phyloP scores from a whole-genome alignment of 2,329 filamentous ascomycete species.

The Epichloe coenophiala region DNA sequence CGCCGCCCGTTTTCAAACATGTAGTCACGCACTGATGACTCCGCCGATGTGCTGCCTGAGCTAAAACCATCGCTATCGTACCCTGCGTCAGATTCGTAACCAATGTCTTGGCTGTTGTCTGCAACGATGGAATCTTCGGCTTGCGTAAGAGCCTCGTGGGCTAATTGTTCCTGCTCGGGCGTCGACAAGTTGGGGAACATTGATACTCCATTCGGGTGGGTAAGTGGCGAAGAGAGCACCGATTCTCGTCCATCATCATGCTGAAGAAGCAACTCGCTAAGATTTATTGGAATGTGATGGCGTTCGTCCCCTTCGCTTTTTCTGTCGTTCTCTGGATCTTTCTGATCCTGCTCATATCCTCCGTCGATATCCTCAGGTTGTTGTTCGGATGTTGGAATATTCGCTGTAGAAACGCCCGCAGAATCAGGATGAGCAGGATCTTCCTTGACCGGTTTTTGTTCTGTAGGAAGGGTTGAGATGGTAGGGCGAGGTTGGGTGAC shows the following conservation, averaged over 20 bases:
- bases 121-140: constrained; percentile 24
- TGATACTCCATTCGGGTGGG: constrained; percentile 23
- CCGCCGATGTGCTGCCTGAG: constrained; percentile 24
- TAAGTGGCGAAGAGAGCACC: constrained; percentile 17
- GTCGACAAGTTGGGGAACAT: constrained; percentile 24
- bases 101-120: constrained; percentile 14
- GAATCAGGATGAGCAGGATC: background rate
- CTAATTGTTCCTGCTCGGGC: constrained; percentile 21
- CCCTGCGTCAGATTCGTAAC: constrained; percentile 19
- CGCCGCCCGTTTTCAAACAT: constrained; percentile 43
- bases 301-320: background rate
- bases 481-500: background rate
- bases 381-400: background rate
- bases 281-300: background rate
- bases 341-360: background rate
- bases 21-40: constrained; percentile 34
- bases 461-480: background rate
- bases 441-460: background rate
- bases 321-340: background rate
- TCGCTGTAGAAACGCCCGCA: background rate
- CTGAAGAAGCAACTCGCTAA: background rate
- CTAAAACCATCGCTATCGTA: constrained; percentile 24
- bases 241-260: constrained; percentile 9
- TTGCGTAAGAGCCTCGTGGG: constrained; percentile 22
- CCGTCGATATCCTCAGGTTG: background rate